Conservation (phyloP, 345 rosid genomes). For the Pistacia vera region DNA sequence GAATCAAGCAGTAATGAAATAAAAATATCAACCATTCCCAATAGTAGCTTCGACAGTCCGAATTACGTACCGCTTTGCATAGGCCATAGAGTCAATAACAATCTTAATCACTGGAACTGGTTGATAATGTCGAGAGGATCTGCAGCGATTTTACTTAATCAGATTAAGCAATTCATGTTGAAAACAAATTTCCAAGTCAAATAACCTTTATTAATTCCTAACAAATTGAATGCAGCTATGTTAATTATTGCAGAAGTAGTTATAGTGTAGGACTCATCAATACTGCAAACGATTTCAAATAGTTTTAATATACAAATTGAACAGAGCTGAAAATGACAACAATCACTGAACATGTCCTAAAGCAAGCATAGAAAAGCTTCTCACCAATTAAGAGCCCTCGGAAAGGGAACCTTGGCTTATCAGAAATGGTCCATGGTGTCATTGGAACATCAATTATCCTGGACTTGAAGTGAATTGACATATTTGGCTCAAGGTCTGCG, state of each 20-base stretch:
- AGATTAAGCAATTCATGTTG: background rate
- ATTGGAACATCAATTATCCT: conserved; percentile 44
- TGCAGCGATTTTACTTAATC: conserved; percentile 28
- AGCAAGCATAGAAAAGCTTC: conserved; percentile 4
- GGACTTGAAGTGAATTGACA: conserved; percentile 51
- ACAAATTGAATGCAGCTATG: background rate
- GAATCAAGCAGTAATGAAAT: too few species aligned
- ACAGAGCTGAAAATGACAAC: background rate
- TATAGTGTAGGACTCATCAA: background rate
- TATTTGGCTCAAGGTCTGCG: conserved; percentile 80
- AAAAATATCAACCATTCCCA: conserved; percentile 6
- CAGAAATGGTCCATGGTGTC: conserved; percentile 67
- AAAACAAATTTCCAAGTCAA: conserved; percentile 2
- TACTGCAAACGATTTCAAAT: background rate
- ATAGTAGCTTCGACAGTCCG: background rate
- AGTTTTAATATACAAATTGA: background rate
- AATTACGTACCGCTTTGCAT: conserved; percentile 59
- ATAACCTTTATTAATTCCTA: background rate
- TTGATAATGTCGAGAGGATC: conserved; percentile 79
- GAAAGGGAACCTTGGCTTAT: conserved; percentile 68
- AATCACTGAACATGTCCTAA: background rate
- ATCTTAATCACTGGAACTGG: conserved; percentile 58
- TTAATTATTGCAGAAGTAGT: background rate
- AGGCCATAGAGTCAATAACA: conserved; percentile 75
- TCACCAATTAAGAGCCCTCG: conserved; percentile 78